These are phyloP conservation scores for Exophiala sp. DNA, from an alignment of 2,329 filamentous ascomycete genomes.

Conservation along the genomic window DNA sequence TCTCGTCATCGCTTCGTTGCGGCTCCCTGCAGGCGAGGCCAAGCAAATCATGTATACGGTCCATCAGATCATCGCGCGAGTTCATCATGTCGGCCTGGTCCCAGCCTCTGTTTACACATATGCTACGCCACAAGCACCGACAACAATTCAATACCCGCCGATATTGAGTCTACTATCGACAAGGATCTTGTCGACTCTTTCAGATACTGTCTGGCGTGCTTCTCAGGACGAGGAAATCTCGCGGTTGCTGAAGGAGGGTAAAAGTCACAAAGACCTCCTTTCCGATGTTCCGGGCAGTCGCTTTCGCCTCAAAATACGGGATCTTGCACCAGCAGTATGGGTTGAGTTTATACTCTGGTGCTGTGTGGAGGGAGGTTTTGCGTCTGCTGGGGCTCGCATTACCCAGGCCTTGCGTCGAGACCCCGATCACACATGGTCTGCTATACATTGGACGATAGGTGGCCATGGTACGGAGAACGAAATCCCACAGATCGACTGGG, in stretches of 20 bases:
- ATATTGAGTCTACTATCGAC: conserved; percentile 43
- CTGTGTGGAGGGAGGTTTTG: conserved; percentile 47
- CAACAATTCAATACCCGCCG: conserved; percentile 39
- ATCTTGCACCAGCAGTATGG: conserved; percentile 48
- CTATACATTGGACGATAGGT: conserved; percentile 38
- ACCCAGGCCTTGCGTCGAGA: conserved; percentile 34
- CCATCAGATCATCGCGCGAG: conserved; percentile 41
- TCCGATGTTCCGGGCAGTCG: conserved; percentile 38
- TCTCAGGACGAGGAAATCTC: conserved; percentile 39
- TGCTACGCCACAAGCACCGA: conserved; percentile 29
- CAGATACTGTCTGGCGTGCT: conserved; percentile 45
- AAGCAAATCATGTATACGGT: conserved; percentile 44
- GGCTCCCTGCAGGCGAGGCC: conserved; percentile 34
- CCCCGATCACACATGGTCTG: conserved; percentile 36
- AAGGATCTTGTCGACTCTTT: conserved; percentile 46
- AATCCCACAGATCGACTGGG: conserved; percentile 18
- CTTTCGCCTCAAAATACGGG: conserved; percentile 40
- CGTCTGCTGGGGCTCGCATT: conserved; percentile 40
- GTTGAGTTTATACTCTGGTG: conserved; percentile 51
- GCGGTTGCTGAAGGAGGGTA: conserved; percentile 36
- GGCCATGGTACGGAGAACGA: background rate
- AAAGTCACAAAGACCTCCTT: conserved; percentile 20
- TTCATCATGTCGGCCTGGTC: conserved; percentile 44
- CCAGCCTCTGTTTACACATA: conserved; percentile 45
- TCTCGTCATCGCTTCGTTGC: conserved; percentile 42